Conservation (phyloP, 371 early-diverging fungal genomes). For the Saksenaea vasiformis region DNA sequence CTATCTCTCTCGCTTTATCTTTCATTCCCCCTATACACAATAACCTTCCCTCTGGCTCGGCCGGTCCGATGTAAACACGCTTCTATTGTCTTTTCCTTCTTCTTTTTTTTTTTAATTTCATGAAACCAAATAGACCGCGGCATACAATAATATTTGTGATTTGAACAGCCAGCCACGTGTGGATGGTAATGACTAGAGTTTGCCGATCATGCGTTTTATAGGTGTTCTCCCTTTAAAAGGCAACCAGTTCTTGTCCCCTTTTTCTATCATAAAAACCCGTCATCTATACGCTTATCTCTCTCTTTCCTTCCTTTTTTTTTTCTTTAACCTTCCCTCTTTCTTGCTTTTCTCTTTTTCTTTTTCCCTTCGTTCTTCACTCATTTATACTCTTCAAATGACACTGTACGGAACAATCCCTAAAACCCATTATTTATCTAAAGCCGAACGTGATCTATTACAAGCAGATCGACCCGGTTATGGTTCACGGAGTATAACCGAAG, state of each 20-base stretch:
- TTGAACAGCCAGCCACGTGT: not conserved
- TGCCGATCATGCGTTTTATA: conserved; percentile 2
- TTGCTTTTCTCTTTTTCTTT: not conserved
- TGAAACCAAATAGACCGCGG: not conserved
- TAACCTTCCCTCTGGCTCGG: not conserved
- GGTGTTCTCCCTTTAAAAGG: not conserved
- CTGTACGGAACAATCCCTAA: conserved; percentile 2
- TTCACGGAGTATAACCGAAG: conserved; percentile 17
- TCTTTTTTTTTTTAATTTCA: not conserved
- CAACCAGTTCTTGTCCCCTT: not conserved
- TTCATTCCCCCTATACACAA: not conserved
- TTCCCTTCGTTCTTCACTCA: not conserved
- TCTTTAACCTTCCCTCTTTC: not conserved
- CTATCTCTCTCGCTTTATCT: not conserved
- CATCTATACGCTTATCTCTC: not conserved
- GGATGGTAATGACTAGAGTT: not conserved
- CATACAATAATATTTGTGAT: not conserved
- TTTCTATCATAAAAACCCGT: not conserved
- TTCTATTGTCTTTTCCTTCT: not conserved
- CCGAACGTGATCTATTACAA: conserved; percentile 27
- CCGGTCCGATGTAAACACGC: conserved; percentile 1
- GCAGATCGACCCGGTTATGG: conserved; percentile 31
- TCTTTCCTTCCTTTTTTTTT: not conserved
- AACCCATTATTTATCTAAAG: not conserved
- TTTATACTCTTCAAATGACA: not conserved